Base-by-base conservation (phyloP, 306 rosid genomes). In the Quercus gilva region DNA sequence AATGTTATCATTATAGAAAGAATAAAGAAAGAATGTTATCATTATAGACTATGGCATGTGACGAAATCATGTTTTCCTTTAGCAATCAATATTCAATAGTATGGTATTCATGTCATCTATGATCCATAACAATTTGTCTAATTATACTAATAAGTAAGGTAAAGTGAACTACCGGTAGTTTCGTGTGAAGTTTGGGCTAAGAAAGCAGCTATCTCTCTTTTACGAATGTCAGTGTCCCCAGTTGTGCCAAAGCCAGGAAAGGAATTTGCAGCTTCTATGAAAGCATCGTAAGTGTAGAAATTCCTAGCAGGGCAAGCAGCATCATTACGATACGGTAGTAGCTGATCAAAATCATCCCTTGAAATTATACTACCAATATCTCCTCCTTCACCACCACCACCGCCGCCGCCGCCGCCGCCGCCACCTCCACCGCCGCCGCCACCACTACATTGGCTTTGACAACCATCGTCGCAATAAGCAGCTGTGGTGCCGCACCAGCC, bases 171-270 rank as follows among this genome's bases (percentile, higher is more conserved):
- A 79, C 85, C 88, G 1, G 93, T 87, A 49, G 93, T 91, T 84
- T 91, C 94, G 67, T 89, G 97, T 41, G 97, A 91, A 29, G 93
- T 91, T 87, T 91, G 97, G 33, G 76, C 94, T 10, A 90, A 87
- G 88, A 89, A 92, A 84, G 97, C 97, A 45, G 94, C 92, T 2
- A 92, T 73, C 75, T 92, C 94, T 76, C 64, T 90, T 79, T 90
- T 86, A 1, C 79, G 78, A 2, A 87, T 85, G 35, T 70, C 58
- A 5, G 65, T 75, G 59, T 91, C 86, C 4, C 97, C 94, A 13
- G 94, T 86, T 1, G 90, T 85, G 8, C 85, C 94, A 51, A 91
- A 91, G 33, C 43, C 85, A 11, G 53, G 49, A 55, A 87, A 88
- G 15, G 87, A 77, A n/a, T 70, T 74, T 25, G 90, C 87, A 1